Evolutionary conservation across 1,139 yeast genomes (phyloP), one percentile per base, ranked within the genome.

Genomic region (Arxiozyma bovina): DNA sequence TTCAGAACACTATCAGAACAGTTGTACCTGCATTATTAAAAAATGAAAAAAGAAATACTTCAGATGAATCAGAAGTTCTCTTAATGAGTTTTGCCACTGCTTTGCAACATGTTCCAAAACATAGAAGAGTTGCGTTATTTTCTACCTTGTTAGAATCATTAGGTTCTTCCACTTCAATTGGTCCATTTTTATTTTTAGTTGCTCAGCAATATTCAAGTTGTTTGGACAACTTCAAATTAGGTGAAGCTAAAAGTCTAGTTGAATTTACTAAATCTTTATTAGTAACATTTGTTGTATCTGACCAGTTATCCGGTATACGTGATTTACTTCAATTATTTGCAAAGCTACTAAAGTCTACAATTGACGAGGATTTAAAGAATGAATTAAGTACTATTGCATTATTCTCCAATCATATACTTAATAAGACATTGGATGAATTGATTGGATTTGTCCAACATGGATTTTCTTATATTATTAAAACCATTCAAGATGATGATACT

Each of bases 51-150:
- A 62, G 69, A 42, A 75, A 77, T 46, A 72, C 77, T 55, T 70
- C 71, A 27, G 85, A 81, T 54, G 95, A 87, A 65, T 80, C 85
- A 56, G 97, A 91, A 66, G 88, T 90, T 66, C 77, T 94, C 60
- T 75, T 93, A 61, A 80, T 94, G 52, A 87, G 96, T 65, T 94
- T 93, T 67, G 90, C 87, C 18, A 85, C 96, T 57, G 98, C 99
- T 0, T 87, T 94, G 73, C 84, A 85, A 55, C 98, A 93, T 66
- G 90, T 93, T 61, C 99, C 99, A 59, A 83, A 96, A 69, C 99
- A 93, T 68, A 87, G 99, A 71, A 81, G 99, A 63, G 94, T 87
- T 51, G 84, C 83, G 65, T 74, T 94, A 55, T 93, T 88, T 66
- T 78, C 87, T 4, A 84, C 95, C 0, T 77, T 93, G 60, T 82